Percentiles rank a stretch among this genome's conserved stretches.
phyloP scores from a whole-genome alignment of 352 stramenopile genomes.

The Chrysophaeum taylorii region DNA sequence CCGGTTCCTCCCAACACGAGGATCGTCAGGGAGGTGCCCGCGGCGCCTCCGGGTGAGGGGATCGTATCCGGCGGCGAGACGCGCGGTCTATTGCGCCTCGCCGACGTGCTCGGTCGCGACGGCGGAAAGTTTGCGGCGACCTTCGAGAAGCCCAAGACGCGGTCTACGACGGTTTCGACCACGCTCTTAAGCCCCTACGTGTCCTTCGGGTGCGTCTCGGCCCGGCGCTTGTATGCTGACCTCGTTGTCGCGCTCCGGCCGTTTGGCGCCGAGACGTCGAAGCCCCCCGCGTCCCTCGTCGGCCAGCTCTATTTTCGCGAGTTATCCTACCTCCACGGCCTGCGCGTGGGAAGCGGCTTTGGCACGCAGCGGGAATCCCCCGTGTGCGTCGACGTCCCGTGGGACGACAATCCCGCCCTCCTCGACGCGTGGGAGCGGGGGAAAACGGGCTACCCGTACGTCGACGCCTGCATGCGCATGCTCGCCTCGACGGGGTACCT shows the following conservation, averaged over 20 bases:
- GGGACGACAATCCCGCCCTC: conserved; percentile 60
- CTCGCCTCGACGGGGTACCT: conserved; percentile 50
- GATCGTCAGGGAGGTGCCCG: conserved; percentile 37
- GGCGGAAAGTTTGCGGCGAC: conserved; percentile 66
- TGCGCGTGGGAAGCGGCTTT: conserved; percentile 71
- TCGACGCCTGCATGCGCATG: conserved; percentile 90
- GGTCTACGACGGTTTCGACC: conserved; percentile 79
- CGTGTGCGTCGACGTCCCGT: conserved; percentile 74
- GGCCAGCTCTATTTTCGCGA: conserved; percentile 90
- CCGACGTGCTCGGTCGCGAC: conserved; percentile 51
- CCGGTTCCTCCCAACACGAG: conserved; percentile 24
- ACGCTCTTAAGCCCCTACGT: conserved; percentile 88
- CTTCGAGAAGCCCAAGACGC: conserved; percentile 96
- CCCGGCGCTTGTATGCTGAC: conserved; percentile 25
- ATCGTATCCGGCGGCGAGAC: conserved; percentile 53
- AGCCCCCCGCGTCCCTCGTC: conserved; percentile 77
- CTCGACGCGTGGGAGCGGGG: conserved; percentile 84
- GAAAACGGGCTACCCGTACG: conserved; percentile 90
- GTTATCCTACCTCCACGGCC: conserved; percentile 68
- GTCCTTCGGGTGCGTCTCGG: conserved; percentile 79
- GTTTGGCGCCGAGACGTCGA: conserved; percentile 40
- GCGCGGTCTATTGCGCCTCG: conserved; percentile 52
- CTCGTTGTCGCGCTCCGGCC: conserved; percentile 21
- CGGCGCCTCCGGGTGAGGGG: conserved; percentile 25
- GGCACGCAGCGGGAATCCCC: conserved; percentile 86